A percentile compares a stretch with the other conserved stretches of the same genome.
phyloP scores from a whole-genome alignment of 2,329 filamentous ascomycete genomes.

The Hypoxylon sp. region DNA sequence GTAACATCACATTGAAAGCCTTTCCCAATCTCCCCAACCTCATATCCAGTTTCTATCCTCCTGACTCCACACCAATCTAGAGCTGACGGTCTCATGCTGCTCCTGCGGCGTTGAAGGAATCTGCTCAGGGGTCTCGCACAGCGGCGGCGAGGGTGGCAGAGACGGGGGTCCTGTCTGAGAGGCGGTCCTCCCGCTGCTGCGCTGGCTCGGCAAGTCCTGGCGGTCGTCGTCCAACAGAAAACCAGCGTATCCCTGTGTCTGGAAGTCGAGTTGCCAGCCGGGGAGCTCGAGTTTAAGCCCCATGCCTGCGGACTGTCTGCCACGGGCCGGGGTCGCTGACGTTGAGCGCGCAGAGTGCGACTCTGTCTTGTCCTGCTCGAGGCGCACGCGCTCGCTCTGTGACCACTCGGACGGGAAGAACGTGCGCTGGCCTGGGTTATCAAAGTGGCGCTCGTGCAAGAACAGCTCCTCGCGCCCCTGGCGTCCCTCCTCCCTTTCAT shows the following conservation, averaged over 20 bases:
- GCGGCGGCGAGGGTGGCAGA: neutral
- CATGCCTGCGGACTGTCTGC: too few species aligned
- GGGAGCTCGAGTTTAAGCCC: too few species aligned
- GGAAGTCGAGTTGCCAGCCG: too few species aligned
- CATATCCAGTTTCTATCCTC: constrained; percentile 8
- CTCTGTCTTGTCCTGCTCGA: neutral
- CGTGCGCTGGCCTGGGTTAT: constrained; percentile 7
- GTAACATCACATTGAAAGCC: too few species aligned
- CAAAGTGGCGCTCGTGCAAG: neutral
- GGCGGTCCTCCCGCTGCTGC: neutral
- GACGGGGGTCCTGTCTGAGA: neutral
- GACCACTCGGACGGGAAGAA: constrained; percentile 37
- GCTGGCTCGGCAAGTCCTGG: constrained; percentile 32
- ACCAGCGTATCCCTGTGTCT: neutral
- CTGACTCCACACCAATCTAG: constrained; percentile 9
- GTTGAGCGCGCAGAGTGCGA: neutral
- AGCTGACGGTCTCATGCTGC: neutral
- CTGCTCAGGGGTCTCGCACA: neutral
- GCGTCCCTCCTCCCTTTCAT: neutral
- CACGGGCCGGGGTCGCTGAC: neutral
- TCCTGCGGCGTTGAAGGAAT: neutral
- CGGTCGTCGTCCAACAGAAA: too few species aligned
- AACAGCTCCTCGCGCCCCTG: constrained; percentile 31
- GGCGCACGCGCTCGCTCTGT: constrained; percentile 2
- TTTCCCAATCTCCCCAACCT: constrained; percentile 1